These are phyloP conservation scores for Ascochyta pisi DNA, from an alignment of 2,329 filamentous ascomycete species.

Conservation along the genomic window DNA sequence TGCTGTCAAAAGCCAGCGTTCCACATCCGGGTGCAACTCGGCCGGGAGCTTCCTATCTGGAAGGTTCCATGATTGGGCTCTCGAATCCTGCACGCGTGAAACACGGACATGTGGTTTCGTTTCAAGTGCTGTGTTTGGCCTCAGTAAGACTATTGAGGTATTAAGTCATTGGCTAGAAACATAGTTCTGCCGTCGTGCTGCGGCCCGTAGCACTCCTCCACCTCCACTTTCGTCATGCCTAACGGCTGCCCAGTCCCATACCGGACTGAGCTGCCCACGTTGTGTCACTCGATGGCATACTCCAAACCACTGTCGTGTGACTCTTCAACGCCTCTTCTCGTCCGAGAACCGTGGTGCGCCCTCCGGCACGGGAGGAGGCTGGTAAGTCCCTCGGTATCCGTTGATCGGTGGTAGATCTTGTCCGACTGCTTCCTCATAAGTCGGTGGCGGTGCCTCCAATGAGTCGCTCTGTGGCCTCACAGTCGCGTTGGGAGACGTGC, in stretches of 20 bases:
- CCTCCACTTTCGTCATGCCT: slow-evolving; percentile 17
- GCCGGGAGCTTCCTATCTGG: slow-evolving; percentile 8
- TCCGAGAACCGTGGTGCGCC: slow-evolving; percentile 46
- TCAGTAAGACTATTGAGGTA: slow-evolving; percentile 25
- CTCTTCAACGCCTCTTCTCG: slow-evolving; percentile 44
- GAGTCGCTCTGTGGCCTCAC: slow-evolving; percentile 14
- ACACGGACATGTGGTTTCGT: slow-evolving; percentile 20
- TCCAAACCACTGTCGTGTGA: slow-evolving; percentile 11
- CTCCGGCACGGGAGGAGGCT: slow-evolving; percentile 51
- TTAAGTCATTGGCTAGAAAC: slow-evolving; percentile 28
- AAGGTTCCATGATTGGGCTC: slow-evolving; percentile 14
- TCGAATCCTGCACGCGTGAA: slow-evolving; percentile 8
- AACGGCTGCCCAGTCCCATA: slow-evolving; percentile 8
- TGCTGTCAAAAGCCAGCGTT: slow-evolving; percentile 14
- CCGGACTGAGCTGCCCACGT: background rate
- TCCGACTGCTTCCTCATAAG: slow-evolving; percentile 92
- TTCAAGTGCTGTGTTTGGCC: slow-evolving; percentile 17
- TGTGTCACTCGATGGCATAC: slow-evolving; percentile 3
- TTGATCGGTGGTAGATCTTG: slow-evolving; percentile 77
- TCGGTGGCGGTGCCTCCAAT: slow-evolving; percentile 71
- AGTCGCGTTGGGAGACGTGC: slow-evolving; percentile 18
- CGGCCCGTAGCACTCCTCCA: slow-evolving; percentile 18
- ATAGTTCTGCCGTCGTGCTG: slow-evolving; percentile 12
- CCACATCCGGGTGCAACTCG: slow-evolving; percentile 13
- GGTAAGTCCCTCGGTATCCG: slow-evolving; percentile 72